Evolutionary conservation across 1,284 basidiomycete genomes (phyloP), one percentile per base, ranked within the genome.

Genomic region (Cystobasidium pallidum): DNA sequence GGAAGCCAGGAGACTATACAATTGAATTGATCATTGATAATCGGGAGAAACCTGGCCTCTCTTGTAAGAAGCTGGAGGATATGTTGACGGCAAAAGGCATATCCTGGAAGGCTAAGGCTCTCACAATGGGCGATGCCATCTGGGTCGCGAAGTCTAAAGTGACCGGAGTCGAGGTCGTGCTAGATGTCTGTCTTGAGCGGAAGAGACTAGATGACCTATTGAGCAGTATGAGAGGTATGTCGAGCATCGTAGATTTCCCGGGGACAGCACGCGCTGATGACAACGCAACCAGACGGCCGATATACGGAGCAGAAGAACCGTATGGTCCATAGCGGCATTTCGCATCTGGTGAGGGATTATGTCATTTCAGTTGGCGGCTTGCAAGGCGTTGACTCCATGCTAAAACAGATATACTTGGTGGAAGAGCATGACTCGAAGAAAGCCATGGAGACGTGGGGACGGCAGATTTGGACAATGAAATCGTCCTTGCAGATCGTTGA

Each of bases 101-200:
- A 76, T 85, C 43, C 77, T 78, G 19, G 82, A 83, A 85, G 70
- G 81, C 82, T 34, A 77, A 83, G 21, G 81, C 84, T 1, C 76
- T 87, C 41, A 80, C 82, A 34, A 76, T 87, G 7, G 86, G 86
- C 3, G 86, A 87, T 78, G 83, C 85, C 72, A 79, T 84, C 30
- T 87, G 86, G 86, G 79, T 87, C 17, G 70, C 70, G n/a, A 45
- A 41, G 26, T n/a, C 57, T 30, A 66, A 39, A 41, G 15, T 24
- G n/a, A 74, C 51, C 75, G 78, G 59, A 15, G 13, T 26, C 43
- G 85, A 86, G 66, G 83, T 83, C 72, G 84, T 86, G 19, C 78
- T 87, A 45, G 85, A 86, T 74, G 85, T 82, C 66, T 84, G 86
- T 11, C 81, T 85, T 3, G 86, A 87, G 79, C 78, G 85, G 61